Evolutionary conservation across 176 grass and related monocot species (phyloP).

Genomic region (Rhynchospora pubera): DNA sequence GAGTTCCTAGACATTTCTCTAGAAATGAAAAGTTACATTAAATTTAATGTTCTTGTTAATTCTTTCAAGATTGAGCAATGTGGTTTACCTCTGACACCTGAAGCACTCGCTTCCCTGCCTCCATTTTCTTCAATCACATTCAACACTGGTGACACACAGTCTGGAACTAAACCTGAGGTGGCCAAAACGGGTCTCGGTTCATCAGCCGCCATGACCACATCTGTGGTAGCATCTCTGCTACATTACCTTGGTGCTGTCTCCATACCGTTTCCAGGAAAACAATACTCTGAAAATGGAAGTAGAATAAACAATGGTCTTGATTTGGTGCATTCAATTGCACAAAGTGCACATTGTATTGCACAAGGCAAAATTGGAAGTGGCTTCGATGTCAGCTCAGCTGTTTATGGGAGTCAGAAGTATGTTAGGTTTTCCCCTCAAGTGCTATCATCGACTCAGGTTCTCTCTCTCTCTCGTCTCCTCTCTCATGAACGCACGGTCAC

Average conservation of each 20-base stretch:
- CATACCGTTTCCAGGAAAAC: slow-evolving; percentile 40
- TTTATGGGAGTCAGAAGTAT: slow-evolving; percentile 80
- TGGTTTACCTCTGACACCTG: slow-evolving; percentile 58
- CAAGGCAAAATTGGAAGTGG: slow-evolving; percentile 96
- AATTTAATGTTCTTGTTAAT: slow-evolving; percentile 2
- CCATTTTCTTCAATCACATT: slow-evolving; percentile 87
- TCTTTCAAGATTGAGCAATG: slow-evolving; percentile 62
- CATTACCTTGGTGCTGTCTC: slow-evolving; percentile 82
- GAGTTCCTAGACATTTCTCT: not conserved
- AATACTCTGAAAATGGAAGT: slow-evolving; percentile 17
- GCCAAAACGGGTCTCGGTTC: slow-evolving; percentile 98
- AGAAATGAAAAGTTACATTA: slow-evolving; percentile 15
- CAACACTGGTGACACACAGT: slow-evolving; percentile 58
- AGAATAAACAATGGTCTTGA: slow-evolving; percentile 37
- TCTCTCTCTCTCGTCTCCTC: not conserved
- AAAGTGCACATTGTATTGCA: slow-evolving; percentile 94
- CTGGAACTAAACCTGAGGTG: slow-evolving; percentile 87
- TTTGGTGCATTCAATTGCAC: slow-evolving; percentile 75
- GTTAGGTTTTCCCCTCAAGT: slow-evolving; percentile 78
- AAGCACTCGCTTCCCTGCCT: slow-evolving; percentile 67
- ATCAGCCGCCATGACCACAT: slow-evolving; percentile 96
- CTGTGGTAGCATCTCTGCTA: slow-evolving; percentile 71
- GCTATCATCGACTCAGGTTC: slow-evolving; percentile 61
- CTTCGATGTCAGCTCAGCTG: slow-evolving; percentile 93
- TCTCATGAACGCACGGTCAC: not conserved